Percentiles rank a stretch among this genome's conserved stretches.
Evolutionary conservation across 2,329 filamentous ascomycete species (phyloP).

Genomic region (Colletotrichum simmondsii): DNA sequence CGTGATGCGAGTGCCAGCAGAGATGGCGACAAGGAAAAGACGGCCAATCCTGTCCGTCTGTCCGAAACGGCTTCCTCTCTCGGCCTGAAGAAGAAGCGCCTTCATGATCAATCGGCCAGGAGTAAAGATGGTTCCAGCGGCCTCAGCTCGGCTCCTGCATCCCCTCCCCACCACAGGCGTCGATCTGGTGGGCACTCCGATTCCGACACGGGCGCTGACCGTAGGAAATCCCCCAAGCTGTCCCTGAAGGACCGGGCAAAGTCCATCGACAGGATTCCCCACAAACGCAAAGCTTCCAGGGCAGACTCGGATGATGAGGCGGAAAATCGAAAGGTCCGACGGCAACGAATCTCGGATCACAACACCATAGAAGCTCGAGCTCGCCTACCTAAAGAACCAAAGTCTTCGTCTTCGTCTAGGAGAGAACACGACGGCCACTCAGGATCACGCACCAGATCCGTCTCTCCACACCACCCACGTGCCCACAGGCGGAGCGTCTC

Average conservation of each 20-base stretch:
- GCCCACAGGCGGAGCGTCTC: conserved; percentile 73
- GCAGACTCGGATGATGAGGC: conserved; percentile 68
- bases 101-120: conserved; percentile 49
- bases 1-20: conserved; percentile 46
- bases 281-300: conserved; percentile 66
- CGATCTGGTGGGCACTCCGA: conserved; percentile 54
- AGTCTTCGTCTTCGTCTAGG: conserved; percentile 43
- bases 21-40: conserved; percentile 47
- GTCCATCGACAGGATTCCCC: conserved; percentile 57
- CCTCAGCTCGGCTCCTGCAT: conserved; percentile 68
- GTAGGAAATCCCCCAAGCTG: conserved; percentile 54
- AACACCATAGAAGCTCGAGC: conserved; percentile 22
- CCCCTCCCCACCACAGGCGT: conserved; percentile 57
- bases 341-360: conserved; percentile 61
- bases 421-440: conserved; percentile 45
- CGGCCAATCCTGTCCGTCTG: conserved; percentile 42
- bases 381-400: conserved; percentile 41
- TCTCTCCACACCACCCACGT: conserved; percentile 68
- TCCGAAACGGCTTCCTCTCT: conserved; percentile 40
- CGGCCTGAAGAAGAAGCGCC: conserved; percentile 61
- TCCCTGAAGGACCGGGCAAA: conserved; percentile 59
- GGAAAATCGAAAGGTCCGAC: conserved; percentile 64
- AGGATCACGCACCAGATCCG: conserved; percentile 54
- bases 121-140: conserved; percentile 65
- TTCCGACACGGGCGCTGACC: conserved; percentile 66